Conservation (phyloP, 768 basidiomycete genomes). For the Amanita pseudoporphyria region DNA sequence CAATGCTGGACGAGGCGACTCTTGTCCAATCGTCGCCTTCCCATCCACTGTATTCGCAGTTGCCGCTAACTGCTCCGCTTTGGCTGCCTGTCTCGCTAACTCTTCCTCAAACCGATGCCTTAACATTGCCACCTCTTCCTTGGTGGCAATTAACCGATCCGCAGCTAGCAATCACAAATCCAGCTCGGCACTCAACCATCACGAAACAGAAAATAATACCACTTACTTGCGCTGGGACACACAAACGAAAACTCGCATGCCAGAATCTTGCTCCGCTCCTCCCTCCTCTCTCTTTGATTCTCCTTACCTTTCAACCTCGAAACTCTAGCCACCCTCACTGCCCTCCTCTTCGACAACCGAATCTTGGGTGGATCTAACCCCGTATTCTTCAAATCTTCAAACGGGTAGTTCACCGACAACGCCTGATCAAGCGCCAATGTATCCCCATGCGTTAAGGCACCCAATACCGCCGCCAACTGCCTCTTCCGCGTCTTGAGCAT, state of each 20-base stretch:
- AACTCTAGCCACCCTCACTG: conserved; percentile 34
- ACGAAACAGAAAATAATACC: conserved; percentile 17
- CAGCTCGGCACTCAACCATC: conserved; percentile 13
- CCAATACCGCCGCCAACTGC: conserved; percentile 63
- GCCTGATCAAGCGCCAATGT: conserved; percentile 73
- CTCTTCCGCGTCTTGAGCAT: conserved; percentile 57
- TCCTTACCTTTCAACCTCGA: conserved; percentile 32
- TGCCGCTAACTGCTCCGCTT: conserved; percentile 45
- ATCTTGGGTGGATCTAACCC: conserved; percentile 22
- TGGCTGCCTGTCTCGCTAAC: conserved; percentile 59
- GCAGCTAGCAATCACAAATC: conserved; percentile 37
- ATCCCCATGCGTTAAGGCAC: conserved; percentile 56
- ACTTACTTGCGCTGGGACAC: conserved; percentile 68
- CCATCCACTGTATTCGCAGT: conserved; percentile 13
- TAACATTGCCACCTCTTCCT: conserved; percentile 56
- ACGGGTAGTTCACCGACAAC: conserved; percentile 40
- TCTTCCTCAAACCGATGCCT: conserved; percentile 67
- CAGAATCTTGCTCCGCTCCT: conserved; percentile 26
- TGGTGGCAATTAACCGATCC: conserved; percentile 58
- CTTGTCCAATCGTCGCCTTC: neutral
- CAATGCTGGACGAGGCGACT: neutral
- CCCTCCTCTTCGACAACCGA: conserved; percentile 46
- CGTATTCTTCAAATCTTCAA: conserved; percentile 10
- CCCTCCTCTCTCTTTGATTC: neutral
- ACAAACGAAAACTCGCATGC: conserved; percentile 48